Conservation (phyloP, 257 asterid species). For the Salvia splendens region DNA sequence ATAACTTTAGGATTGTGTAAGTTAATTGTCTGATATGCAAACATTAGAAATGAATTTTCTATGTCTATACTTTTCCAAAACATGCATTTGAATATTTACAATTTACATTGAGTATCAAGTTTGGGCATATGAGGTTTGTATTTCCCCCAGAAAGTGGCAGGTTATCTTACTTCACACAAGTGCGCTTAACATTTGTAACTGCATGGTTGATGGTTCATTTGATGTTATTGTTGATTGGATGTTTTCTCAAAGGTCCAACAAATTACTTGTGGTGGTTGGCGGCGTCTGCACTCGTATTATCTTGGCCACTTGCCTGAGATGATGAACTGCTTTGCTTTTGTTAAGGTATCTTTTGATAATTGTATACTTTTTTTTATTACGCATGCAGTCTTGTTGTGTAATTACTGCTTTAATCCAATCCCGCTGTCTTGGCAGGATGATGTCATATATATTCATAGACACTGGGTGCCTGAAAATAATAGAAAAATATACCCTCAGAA, state of each 20-base stretch:
- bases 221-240: conserved; percentile 30
- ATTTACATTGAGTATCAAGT: background rate
- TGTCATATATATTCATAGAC: conserved; percentile 63
- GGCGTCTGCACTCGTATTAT: conserved; percentile 94
- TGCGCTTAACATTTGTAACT: conserved; percentile 5
- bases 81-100: conserved; percentile 1
- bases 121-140: background rate
- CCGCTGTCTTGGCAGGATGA: conserved; percentile 64
- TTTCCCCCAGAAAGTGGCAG: conserved; percentile 5
- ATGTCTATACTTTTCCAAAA: background rate
- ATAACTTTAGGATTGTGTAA: background rate
- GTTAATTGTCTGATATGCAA: conserved; percentile 9
- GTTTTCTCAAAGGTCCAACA: conserved; percentile 60
- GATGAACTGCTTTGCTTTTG: conserved; percentile 86
- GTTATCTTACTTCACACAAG: conserved; percentile 25
- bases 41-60: background rate
- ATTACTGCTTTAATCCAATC: conserved; percentile 27
- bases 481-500: conserved; percentile 70
- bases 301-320: conserved; percentile 75
- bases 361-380: conserved; percentile 19
- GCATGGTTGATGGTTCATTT: conserved; percentile 19
- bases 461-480: conserved; percentile 60
- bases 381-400: conserved; percentile 13
- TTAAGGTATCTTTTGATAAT: conserved; percentile 57
- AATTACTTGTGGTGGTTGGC: conserved; percentile 95